Evolutionary conservation across 371 early-diverging fungal genomes (phyloP).

Genomic region (Mucor plumbeus): DNA sequence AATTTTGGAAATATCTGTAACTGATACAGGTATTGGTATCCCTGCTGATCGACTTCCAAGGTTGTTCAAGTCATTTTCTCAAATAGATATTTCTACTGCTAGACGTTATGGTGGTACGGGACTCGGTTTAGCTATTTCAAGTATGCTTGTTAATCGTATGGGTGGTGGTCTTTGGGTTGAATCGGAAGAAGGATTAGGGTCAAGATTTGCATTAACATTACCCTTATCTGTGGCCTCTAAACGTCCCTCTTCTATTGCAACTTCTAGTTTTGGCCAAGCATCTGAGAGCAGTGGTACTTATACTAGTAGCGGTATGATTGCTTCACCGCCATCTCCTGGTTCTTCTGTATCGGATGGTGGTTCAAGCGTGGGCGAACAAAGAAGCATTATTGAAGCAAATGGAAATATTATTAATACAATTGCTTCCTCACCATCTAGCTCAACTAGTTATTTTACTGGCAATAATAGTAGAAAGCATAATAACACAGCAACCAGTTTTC

Average conservation of each 20-base stretch:
- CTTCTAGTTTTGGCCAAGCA: neutral
- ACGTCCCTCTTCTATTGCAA: neutral
- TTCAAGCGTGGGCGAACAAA: conserved; percentile 25
- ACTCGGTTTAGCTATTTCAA: conserved; percentile 64
- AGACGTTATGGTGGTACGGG: conserved; percentile 64
- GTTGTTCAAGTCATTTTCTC: conserved; percentile 63
- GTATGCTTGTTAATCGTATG: conserved; percentile 63
- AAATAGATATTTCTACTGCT: conserved; percentile 64
- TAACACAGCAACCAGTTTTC: neutral
- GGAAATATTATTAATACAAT: neutral
- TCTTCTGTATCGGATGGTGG: conserved; percentile 40
- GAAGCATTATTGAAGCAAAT: neutral
- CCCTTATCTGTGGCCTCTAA: conserved; percentile 45
- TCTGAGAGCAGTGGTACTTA: conserved; percentile 13
- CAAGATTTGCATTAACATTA: conserved; percentile 62
- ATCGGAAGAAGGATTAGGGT: conserved; percentile 58
- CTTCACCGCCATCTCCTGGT: conserved; percentile 44
- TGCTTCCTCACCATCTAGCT: conserved; percentile 13
- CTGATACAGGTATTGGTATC: conserved; percentile 66
- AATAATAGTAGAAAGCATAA: neutral
- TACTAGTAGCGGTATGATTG: conserved; percentile 22
- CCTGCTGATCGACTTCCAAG: conserved; percentile 61
- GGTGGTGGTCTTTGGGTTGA: conserved; percentile 69
- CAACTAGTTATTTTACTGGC: conserved; percentile 3
- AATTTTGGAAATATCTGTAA: conserved; percentile 61